phyloP scores from a whole-genome alignment of 345 rosid species.

The Heritiera fomes region DNA sequence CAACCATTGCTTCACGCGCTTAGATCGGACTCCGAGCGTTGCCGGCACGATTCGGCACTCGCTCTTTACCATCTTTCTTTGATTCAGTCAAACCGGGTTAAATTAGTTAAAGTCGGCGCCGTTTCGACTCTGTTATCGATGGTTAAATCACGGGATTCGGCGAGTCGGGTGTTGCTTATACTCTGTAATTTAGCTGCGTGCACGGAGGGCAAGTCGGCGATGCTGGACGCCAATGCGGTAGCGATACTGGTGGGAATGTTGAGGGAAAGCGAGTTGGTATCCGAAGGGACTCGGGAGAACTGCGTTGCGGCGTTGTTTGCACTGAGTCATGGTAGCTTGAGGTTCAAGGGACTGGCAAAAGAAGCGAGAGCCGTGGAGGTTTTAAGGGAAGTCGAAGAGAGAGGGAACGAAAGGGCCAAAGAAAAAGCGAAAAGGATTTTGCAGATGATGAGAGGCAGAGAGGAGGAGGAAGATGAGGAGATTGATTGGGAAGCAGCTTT shows the following conservation, averaged over 20 bases:
- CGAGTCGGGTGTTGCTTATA: conserved; percentile 51
- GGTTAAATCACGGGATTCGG: conserved; percentile 48
- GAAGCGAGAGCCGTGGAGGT: conserved; percentile 58
- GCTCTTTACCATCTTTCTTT: conserved; percentile 75
- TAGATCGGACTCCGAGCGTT: conserved; percentile 57
- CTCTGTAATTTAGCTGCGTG: conserved; percentile 73
- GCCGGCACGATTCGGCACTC: conserved; percentile 70
- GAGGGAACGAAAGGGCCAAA: conserved; percentile 48
- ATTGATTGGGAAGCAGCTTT: conserved; percentile 63
- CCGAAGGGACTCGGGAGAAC: conserved; percentile 56
- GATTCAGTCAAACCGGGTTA: conserved; percentile 57
- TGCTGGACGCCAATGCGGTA: conserved; percentile 76
- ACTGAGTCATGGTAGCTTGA: conserved; percentile 60
- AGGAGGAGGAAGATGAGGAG: conserved; percentile 41
- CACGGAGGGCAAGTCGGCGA: conserved; percentile 61
- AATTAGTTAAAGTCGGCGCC: conserved; percentile 65
- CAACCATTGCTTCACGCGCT: conserved; percentile 72
- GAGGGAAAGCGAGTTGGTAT: conserved; percentile 43
- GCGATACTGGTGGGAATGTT: conserved; percentile 55
- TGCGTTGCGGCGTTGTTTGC: conserved; percentile 63
- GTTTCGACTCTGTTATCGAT: conserved; percentile 58
- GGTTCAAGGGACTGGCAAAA: conserved; percentile 76
- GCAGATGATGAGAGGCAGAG: conserved; percentile 52
- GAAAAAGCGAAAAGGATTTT: conserved; percentile 64
- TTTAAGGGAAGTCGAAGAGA: conserved; percentile 51